Evolutionary conservation across 2,329 filamentous ascomycete genomes (phyloP).

Genomic region (Rhinocladiella mackenziei): DNA sequence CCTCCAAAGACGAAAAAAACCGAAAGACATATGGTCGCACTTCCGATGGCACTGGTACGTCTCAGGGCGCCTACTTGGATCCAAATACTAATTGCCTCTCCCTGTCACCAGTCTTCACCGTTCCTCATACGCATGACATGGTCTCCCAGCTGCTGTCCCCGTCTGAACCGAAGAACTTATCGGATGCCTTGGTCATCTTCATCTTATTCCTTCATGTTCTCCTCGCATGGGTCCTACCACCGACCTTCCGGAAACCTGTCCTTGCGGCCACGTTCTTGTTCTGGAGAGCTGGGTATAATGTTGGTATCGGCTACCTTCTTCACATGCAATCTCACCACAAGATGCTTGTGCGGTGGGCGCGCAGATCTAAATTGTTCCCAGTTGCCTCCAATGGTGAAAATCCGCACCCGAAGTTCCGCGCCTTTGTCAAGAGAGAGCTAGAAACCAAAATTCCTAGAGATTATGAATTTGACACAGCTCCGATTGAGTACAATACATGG

Average conservation of each 20-base stretch:
- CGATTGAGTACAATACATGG: conserved; percentile 99
- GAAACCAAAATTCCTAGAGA: conserved; percentile 92
- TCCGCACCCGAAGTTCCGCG: conserved; percentile 76
- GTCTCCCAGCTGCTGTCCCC: conserved; percentile 95
- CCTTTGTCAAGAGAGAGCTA: conserved; percentile 79
- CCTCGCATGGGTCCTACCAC: conserved; percentile 68
- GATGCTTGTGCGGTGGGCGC: conserved; percentile 80
- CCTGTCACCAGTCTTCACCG: conserved; percentile 71
- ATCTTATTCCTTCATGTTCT: conserved; percentile 73
- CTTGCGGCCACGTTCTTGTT: conserved; percentile 84
- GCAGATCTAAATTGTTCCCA: conserved; percentile 80
- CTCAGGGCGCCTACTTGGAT: too few species aligned
- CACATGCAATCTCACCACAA: conserved; percentile 86
- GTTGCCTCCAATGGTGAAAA: conserved; percentile 75
- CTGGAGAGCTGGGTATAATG: conserved; percentile 90
- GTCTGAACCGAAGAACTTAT: conserved; percentile 89
- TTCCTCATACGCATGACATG: conserved; percentile 97
- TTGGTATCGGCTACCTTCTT: conserved; percentile 85
- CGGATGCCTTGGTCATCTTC: conserved; percentile 73
- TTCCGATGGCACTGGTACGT: conserved; percentile 81
- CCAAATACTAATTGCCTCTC: not conserved
- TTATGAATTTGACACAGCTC: conserved; percentile 88
- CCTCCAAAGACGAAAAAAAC: conserved; percentile 47
- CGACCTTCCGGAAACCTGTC: conserved; percentile 64
- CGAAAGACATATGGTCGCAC: conserved; percentile 88